These are phyloP conservation scores for Silene noctiflora DNA, from an alignment of 179 eudicot species.

Conservation along the genomic window DNA sequence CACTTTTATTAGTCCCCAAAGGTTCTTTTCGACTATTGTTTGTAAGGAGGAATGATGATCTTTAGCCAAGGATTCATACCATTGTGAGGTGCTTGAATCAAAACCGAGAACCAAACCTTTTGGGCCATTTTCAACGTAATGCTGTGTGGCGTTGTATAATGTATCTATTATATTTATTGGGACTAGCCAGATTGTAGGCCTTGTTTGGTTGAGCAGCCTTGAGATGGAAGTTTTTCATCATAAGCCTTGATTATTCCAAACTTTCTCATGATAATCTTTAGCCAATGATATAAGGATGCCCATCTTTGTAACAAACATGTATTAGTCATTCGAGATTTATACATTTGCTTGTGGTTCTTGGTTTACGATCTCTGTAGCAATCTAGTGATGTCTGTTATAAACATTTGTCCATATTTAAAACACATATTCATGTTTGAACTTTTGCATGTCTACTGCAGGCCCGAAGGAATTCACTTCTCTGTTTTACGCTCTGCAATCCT, in stretches of 20 bases:
- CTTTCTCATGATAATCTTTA: not conserved
- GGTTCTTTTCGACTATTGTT: too few species aligned
- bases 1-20: too few species aligned
- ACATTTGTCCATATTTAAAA: not conserved
- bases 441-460: constrained; percentile 44
- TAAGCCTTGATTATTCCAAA: not conserved
- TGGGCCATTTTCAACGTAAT: not conserved
- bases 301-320: not conserved
- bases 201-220: not conserved
- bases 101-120: not conserved
- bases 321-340: not conserved
- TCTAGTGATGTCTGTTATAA: not conserved
- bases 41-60: too few species aligned
- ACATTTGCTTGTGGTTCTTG: not conserved
- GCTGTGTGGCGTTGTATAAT: not conserved
- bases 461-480: constrained; percentile 85
- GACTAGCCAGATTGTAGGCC: not conserved
- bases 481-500: constrained; percentile 80
- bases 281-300: not conserved
- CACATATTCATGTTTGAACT: not conserved
- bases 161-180: not conserved
- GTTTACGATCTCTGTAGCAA: not conserved
- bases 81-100: not conserved
- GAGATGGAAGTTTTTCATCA: not conserved
- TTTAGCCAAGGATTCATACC: not conserved